phyloP scores from a whole-genome alignment of 257 asterid species.

The Penstemon davidsonii region DNA sequence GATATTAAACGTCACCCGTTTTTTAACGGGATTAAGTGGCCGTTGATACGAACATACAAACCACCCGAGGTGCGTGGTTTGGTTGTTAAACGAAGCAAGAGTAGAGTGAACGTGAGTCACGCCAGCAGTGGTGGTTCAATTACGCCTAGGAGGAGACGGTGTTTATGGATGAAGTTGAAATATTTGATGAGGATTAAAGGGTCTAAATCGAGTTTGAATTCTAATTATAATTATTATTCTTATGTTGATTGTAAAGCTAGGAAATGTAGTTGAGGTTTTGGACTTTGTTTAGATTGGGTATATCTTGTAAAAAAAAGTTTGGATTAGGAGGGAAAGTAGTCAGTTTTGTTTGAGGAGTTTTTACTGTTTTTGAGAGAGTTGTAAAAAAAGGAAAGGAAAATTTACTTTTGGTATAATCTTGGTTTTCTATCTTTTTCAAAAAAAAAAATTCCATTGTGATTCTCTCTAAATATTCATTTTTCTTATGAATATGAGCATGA shows the following conservation, averaged over 20 bases:
- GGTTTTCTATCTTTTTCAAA: not conserved
- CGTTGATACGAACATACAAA: conserved; percentile 71
- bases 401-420: conserved; percentile 12
- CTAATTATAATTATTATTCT: conserved; percentile 65
- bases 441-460: too few relatives aligned
- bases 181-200: conserved; percentile 53
- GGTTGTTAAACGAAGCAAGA: conserved; percentile 56
- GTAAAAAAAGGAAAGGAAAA: conserved; percentile 3
- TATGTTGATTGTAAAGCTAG: conserved; percentile 39
- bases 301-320: conserved; percentile 29
- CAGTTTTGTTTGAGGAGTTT: conserved; percentile 35
- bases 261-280: conserved; percentile 35
- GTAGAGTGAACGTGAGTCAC: conserved; percentile 46
- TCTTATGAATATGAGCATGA: too few relatives aligned
- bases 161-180: conserved; percentile 66
- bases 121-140: conserved; percentile 33
- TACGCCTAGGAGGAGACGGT: conserved; percentile 63
- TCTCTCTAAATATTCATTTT: too few relatives aligned
- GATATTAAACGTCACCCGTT: conserved; percentile 93
- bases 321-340: conserved; percentile 27
- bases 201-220: conserved; percentile 50
- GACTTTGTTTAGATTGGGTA: not conserved
- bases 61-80: conserved; percentile 87
- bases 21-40: conserved; percentile 86
- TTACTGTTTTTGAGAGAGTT: conserved; percentile 8